Evolutionary conservation across 257 asterid genomes (phyloP).

Genomic region (Lycium barbarum): DNA sequence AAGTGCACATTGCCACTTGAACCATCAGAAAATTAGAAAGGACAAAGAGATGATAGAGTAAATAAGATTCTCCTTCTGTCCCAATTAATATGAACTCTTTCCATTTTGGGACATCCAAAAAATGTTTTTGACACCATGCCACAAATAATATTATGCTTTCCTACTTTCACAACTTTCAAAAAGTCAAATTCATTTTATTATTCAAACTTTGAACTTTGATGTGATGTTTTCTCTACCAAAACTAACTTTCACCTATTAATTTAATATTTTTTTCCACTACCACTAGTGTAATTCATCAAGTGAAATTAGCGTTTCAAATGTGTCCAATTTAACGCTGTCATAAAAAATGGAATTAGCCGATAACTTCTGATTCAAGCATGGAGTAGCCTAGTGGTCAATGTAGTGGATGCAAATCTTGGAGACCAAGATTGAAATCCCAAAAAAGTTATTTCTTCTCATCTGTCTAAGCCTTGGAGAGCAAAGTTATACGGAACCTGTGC

Average conservation of each 20-base stretch:
- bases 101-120: slow-evolving; percentile 8
- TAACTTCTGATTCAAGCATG: neutral
- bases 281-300: slow-evolving; percentile 17
- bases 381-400: neutral
- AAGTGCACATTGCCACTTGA: slow-evolving; percentile 18
- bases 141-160: neutral
- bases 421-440: too few species aligned
- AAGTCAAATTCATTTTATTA: slow-evolving; percentile 14
- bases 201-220: neutral
- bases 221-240: slow-evolving; percentile 21
- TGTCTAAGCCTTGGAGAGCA: too few species aligned
- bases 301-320: neutral
- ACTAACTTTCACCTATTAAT: neutral
- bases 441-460: too few species aligned
- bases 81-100: slow-evolving; percentile 1
- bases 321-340: neutral
- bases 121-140: slow-evolving; percentile 2
- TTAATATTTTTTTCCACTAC: neutral
- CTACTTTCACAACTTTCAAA: neutral
- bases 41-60: neutral
- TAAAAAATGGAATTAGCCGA: slow-evolving; percentile 17
- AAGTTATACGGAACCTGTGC: too few species aligned
- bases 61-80: neutral
- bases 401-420: too few species aligned
- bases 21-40: neutral